phyloP scores from a whole-genome alignment of 2,329 filamentous ascomycete genomes.

The Beauveria rudraprayagi region DNA sequence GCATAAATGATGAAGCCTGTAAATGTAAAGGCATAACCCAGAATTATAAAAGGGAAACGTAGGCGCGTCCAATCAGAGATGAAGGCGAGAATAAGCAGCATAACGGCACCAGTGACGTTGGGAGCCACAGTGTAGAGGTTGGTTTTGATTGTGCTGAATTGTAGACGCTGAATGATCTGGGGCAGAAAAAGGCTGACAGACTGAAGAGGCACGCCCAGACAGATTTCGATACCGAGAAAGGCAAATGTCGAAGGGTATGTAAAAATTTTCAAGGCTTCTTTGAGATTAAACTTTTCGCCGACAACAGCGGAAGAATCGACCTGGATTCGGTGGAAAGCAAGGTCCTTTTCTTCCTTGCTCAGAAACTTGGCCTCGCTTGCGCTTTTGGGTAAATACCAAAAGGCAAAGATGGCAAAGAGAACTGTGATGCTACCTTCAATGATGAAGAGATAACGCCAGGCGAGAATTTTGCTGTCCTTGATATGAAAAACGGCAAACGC shows the following conservation, averaged over 20 bases:
- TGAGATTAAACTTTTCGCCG: conserved; percentile 42
- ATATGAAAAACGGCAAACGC: conserved; percentile 43
- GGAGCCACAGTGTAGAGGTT: conserved; percentile 79
- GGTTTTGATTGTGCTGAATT: conserved; percentile 47
- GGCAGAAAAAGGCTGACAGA: conserved; percentile 47
- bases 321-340: conserved; percentile 67
- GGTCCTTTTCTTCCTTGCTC: conserved; percentile 53
- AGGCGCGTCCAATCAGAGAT: conserved; percentile 57
- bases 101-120: conserved; percentile 64
- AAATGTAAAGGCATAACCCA: conserved; percentile 68
- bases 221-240: conserved; percentile 48
- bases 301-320: conserved; percentile 62
- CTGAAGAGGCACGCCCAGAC: conserved; percentile 51
- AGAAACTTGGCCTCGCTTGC: conserved; percentile 59
- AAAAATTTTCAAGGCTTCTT: conserved; percentile 45
- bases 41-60: conserved; percentile 65
- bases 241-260: conserved; percentile 38
- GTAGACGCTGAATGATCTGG: conserved; percentile 44
- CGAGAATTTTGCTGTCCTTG: conserved; percentile 25
- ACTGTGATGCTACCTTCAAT: conserved; percentile 52
- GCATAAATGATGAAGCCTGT: conserved; percentile 74
- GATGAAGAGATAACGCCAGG: conserved; percentile 45
- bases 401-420: conserved; percentile 55
- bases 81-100: conserved; percentile 67
- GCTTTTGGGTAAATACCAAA: conserved; percentile 59